Percentiles rank a stretch among this genome's conserved stretches.
Evolutionary conservation across 140 eudicot species (phyloP).

Genomic region (Stevia rebaudiana): DNA sequence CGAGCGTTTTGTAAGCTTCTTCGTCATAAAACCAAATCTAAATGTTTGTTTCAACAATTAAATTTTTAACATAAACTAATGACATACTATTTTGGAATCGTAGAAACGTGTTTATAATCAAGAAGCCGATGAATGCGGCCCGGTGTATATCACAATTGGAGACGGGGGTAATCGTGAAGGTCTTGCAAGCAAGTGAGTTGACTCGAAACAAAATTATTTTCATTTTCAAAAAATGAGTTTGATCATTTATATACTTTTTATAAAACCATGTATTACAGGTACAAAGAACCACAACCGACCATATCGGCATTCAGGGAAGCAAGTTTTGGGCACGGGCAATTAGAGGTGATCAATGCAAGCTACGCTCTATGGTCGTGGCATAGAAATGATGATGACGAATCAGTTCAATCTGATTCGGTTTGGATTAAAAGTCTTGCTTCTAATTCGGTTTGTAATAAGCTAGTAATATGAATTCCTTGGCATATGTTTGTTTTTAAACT

Average conservation of each 20-base stretch:
- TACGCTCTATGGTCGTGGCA: conserved; percentile 79
- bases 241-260: not conserved
- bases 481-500: too few relatives aligned
- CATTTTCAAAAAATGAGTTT: not conserved
- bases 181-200: conserved; percentile 58
- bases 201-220: too few relatives aligned
- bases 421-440: conserved; percentile 37
- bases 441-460: conserved; percentile 30
- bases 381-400: conserved; percentile 53
- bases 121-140: conserved; percentile 47
- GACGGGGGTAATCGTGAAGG: conserved; percentile 87
- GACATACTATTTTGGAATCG: not conserved
- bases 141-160: conserved; percentile 62
- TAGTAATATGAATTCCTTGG: conserved; percentile 5
- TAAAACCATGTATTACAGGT: conserved; percentile 34
- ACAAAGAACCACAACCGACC: conserved; percentile 52
- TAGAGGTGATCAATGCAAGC: conserved; percentile 50
- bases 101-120: conserved; percentile 64
- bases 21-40: not conserved
- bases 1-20: conserved; percentile 65
- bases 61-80: not conserved
- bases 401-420: conserved; percentile 41
- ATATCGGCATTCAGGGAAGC: conserved; percentile 73
- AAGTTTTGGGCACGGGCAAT: conserved; percentile 70
- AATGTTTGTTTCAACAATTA: not conserved